These are phyloP conservation scores for Stephania cephalantha DNA, from an alignment of 164 flowering plant species.

Conservation along the genomic window DNA sequence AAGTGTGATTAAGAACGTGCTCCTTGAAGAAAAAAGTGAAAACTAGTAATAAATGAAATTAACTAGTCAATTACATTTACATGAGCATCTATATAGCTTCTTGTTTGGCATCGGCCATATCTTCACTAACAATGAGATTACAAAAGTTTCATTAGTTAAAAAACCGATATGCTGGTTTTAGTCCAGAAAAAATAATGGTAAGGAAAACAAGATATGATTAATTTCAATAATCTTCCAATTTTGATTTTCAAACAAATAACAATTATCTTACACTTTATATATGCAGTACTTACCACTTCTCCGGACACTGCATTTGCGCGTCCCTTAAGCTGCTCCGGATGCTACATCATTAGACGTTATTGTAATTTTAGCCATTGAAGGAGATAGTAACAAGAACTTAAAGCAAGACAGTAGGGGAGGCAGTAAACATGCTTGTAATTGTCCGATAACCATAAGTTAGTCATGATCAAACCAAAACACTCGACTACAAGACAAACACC, in stretches of 20 bases:
- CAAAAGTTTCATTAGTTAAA: neutral
- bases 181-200: neutral
- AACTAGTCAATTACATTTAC: neutral
- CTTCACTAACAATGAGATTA: neutral
- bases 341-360: slow-evolving; percentile 4
- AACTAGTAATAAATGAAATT: neutral
- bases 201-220: neutral
- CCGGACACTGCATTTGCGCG: slow-evolving; percentile 11
- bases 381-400: no score
- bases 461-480: neutral
- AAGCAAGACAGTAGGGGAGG: neutral
- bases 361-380: neutral
- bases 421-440: neutral
- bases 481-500: neutral
- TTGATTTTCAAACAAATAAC: neutral
- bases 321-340: slow-evolving; percentile 16
- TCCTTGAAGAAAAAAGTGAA: neutral
- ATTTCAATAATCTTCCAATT: neutral
- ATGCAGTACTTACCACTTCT: slow-evolving; percentile 19
- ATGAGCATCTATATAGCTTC: neutral
- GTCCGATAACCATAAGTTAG: neutral
- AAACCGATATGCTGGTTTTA: neutral
- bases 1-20: neutral
- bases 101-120: neutral
- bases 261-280: neutral